A percentile compares a stretch with the other conserved stretches of the same genome.
Conservation (phyloP, 768 basidiomycete genomes). For the Daedaleopsis nitida region DNA sequence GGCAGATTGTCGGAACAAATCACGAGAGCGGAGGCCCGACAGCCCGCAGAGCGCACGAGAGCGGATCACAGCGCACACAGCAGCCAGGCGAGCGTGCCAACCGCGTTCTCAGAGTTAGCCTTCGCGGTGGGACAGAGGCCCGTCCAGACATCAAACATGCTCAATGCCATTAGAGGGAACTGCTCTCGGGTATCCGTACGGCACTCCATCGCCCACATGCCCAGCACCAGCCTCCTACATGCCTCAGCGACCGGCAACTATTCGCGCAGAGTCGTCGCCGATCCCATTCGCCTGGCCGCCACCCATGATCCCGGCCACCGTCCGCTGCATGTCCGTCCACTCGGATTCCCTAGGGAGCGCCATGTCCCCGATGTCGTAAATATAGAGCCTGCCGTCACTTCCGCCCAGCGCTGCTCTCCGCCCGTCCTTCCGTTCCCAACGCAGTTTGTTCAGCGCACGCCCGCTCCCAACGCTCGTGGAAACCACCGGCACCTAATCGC, state of each 20-base stretch:
- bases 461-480: constrained; percentile 79
- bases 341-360: constrained; percentile 86
- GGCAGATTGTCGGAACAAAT: not conserved
- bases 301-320: constrained; percentile 65
- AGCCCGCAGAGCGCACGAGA: constrained; percentile 1
- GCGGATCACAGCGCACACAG: constrained; percentile 8
- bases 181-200: constrained; percentile 4
- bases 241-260: constrained; percentile 22
- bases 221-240: not conserved
- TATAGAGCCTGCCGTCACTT: constrained; percentile 88
- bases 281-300: constrained; percentile 45
- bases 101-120: not conserved
- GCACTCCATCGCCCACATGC: not conserved
- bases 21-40: constrained; percentile 8
- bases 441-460: constrained; percentile 90
- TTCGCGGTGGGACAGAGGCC: not conserved
- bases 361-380: constrained; percentile 95
- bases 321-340: constrained; percentile 93
- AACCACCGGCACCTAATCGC: constrained; percentile 81
- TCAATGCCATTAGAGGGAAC: constrained; percentile 10
- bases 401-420: constrained; percentile 88
- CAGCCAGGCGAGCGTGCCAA: not conserved
- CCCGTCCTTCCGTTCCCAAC: constrained; percentile 94
- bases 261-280: constrained; percentile 31
- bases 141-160: constrained; percentile 3